phyloP scores from a whole-genome alignment of 2,329 filamentous ascomycete genomes.

The Penicillium sp. region DNA sequence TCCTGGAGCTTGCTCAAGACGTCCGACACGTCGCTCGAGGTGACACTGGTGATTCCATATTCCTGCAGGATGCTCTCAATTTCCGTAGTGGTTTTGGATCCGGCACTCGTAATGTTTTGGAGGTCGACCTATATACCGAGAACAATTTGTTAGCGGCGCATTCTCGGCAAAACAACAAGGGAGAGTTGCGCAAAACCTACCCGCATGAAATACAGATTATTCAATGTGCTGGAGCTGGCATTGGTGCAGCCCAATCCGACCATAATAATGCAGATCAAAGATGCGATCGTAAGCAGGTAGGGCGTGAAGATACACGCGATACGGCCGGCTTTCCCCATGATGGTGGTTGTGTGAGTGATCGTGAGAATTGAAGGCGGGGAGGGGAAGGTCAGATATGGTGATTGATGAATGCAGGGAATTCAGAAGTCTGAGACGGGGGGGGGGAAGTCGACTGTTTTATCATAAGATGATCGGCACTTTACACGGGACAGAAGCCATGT shows the following conservation, averaged over 20 bases:
- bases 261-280: constrained; percentile 65
- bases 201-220: constrained; percentile 56
- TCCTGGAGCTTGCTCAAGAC: constrained; percentile 38
- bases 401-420: not conserved
- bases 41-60: constrained; percentile 32
- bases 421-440: not conserved
- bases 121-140: constrained; percentile 52
- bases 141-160: not conserved
- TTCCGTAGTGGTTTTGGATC: constrained; percentile 33
- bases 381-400: constrained; percentile 1
- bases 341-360: constrained; percentile 10
- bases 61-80: constrained; percentile 34
- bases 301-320: constrained; percentile 85
- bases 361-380: not conserved
- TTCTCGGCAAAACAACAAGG: not conserved
- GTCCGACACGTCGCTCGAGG: constrained; percentile 38
- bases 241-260: constrained; percentile 59
- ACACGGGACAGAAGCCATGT: not conserved
- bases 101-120: constrained; percentile 55
- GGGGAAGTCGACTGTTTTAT: constrained; percentile 6
- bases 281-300: constrained; percentile 74
- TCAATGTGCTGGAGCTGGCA: constrained; percentile 46
- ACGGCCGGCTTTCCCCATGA: constrained; percentile 71
- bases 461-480: constrained; percentile 8
- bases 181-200: constrained; percentile 28